Evolutionary conservation across 805 yeast genomes (phyloP).

Genomic region (Ogataea philodendri): DNA sequence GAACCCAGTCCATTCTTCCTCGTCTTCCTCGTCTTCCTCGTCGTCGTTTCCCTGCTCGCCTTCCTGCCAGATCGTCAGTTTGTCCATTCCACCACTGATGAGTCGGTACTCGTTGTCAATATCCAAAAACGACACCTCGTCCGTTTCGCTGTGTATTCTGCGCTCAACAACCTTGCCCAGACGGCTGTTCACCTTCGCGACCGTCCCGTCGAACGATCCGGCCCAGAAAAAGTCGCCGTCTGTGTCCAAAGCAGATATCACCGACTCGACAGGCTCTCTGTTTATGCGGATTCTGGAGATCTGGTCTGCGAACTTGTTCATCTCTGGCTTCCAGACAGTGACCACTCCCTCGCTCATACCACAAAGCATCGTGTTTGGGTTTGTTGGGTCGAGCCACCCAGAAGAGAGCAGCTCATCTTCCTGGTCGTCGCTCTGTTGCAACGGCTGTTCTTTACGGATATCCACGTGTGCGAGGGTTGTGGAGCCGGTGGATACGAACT

Average conservation of each 20-base stretch:
- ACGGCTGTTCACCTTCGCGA: conserved; percentile 65
- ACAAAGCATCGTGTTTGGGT: conserved; percentile 52
- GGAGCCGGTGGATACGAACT: conserved; percentile 76
- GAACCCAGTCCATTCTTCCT: conserved; percentile 16
- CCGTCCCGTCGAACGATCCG: conserved; percentile 74
- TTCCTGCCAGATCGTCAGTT: conserved; percentile 70
- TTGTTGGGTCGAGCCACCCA: conserved; percentile 60
- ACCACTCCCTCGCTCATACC: conserved; percentile 91
- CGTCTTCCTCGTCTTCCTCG: conserved; percentile 33
- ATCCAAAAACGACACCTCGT: conserved; percentile 76
- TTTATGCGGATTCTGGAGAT: conserved; percentile 68
- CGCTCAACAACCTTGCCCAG: conserved; percentile 62
- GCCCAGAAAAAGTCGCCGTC: conserved; percentile 65
- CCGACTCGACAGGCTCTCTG: conserved; percentile 64
- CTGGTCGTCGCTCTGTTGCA: conserved; percentile 78
- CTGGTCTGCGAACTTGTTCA: conserved; percentile 73
- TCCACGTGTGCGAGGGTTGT: conserved; percentile 80
- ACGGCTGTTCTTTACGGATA: conserved; percentile 56
- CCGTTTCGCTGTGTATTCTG: conserved; percentile 63
- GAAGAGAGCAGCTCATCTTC: conserved; percentile 88
- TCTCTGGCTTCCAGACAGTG: conserved; percentile 78
- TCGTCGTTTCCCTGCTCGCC: conserved; percentile 20
- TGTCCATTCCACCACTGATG: conserved; percentile 81
- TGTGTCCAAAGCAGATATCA: conserved; percentile 54
- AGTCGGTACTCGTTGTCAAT: conserved; percentile 78